Evolutionary conservation across 139 green algal genomes (phyloP), one percentile per base, ranked within the genome.

Genomic region (Tetradesmus obliquus): DNA sequence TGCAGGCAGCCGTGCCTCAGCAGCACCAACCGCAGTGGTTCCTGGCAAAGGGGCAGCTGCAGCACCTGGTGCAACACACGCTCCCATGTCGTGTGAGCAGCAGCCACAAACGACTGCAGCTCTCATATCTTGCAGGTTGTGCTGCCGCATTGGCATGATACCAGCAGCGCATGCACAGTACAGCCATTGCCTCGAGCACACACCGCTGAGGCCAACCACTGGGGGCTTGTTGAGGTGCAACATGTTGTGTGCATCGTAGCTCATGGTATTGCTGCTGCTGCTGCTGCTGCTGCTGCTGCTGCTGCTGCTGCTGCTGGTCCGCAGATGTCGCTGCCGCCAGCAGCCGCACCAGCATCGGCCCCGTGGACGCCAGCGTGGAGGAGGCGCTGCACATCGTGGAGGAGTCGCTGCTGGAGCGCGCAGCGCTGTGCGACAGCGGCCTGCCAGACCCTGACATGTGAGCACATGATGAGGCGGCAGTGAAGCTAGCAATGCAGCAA

Each of bases 381-480:
- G 86, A 90, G 74, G 71, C 86, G 1, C 58, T 90, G n/a, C 86
- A 84, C 71, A 83, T 90, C 55, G 69, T 55, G 53, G 86, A 90
- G 55, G 86, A 90, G 32, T 84, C 71, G 8, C 86, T 90, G 20
- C 86, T 84, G 45, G 86, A 90, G 58, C 86, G 86, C 24, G 86
- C 86, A 83, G 86, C 86, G 19, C 72, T 97, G 22, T 96, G 93
- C 71, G 94, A 96, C 87, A 93, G 86, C 13, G 95, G 96, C n/a
- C 81, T 97, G 81, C 96, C 96, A 55, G 96, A 98, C 74, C 69
- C 95, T 19, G 96, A 98, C 76, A 93, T 97, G 84, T 98, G 22
- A 80, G 86, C 15, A 24, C 17, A 76, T 45, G 32, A 45, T 45
- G 32, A 45, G 32, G 32, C 32, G 32, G 32, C 32, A 45, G 32